These are phyloP conservation scores for Auricularia heimuer DNA, from an alignment of 768 basidiomycete genomes.

Conservation along the genomic window DNA sequence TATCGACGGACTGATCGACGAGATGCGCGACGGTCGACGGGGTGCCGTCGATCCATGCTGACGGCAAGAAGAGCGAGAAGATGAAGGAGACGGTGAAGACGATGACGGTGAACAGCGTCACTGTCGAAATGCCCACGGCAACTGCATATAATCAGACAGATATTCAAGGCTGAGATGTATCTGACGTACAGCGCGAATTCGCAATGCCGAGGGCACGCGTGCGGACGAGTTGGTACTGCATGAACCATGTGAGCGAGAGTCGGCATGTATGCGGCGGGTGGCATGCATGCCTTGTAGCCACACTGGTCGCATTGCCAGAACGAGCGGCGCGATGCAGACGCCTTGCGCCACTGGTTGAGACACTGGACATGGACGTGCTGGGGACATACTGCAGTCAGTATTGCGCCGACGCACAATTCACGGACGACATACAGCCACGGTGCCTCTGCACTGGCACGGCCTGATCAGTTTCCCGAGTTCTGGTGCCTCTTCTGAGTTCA, in stretches of 20 bases:
- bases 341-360: constrained; percentile 63
- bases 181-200: constrained; percentile 55
- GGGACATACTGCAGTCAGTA: constrained; percentile 4
- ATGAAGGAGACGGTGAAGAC: constrained; percentile 62
- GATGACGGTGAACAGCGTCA: constrained; percentile 50
- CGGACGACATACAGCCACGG: constrained; percentile 46
- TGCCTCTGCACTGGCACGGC: constrained; percentile 72
- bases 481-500: constrained; percentile 40
- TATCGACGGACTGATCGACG: background rate
- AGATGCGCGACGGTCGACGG: constrained; percentile 1
- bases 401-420: background rate
- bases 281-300: constrained; percentile 31
- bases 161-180: background rate
- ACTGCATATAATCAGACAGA: constrained; percentile 30
- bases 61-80: constrained; percentile 53
- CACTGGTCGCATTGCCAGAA: constrained; percentile 80
- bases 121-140: constrained; percentile 50
- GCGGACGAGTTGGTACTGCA: constrained; percentile 60
- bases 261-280: background rate
- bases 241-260: background rate
- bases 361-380: constrained; percentile 72
- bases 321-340: constrained; percentile 48
- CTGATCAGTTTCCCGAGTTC: constrained; percentile 69
- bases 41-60: constrained; percentile 42
- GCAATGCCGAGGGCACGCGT: constrained; percentile 63